Base-by-base conservation (phyloP, 164 flowering plant genomes). In the Santalum album region DNA sequence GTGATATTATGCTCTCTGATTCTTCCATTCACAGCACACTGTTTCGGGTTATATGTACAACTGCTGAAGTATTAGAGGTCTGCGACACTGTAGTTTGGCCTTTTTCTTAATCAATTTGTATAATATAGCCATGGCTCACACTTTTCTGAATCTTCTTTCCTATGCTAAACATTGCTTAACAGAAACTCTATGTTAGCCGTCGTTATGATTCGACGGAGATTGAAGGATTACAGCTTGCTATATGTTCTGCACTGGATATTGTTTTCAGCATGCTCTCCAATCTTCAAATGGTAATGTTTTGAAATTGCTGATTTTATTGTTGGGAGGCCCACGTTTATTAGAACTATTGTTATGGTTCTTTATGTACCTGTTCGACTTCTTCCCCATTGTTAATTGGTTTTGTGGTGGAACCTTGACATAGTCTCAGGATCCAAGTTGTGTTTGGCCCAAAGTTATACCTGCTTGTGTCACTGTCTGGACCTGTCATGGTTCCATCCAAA, bases 11-110 rank as follows among this genome's bases (percentile, higher is more conserved):
- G 52, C 75, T 87, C 12, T 53, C 38, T 56, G 97, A 92, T 70
- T 75, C 91, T 57, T 89, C 99, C 19, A 66, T 92, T 64, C 95
- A 85, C 69, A 75, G 46, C 60, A 62, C 78, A 35, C 77, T 92
- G 29, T 72, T 79, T 55, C 86, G 87, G 49, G 65, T 84, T 58
- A 63, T 80, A 61, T 85, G 95, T 69, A 75, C 75, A 59, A 82
- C 86, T 39, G 40, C 78, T 46, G 63, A 73, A 26, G 65, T 72
- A 29, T 68, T 92, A 48, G 97, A 92, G 91, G 99, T 89, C 47
- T 27, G 69, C 36, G 4, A 24, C 64, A 29, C 54, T 63, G 15
- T 27, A 14, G 35, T 19, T 16, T 15, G 18, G 25, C 10, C 32
- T 49, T 12, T 54, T 38, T 38, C 17, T 16, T 9, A 11, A 38